Conservation (phyloP, 2,329 filamentous ascomycete genomes). For the Arachnomyces sp. region DNA sequence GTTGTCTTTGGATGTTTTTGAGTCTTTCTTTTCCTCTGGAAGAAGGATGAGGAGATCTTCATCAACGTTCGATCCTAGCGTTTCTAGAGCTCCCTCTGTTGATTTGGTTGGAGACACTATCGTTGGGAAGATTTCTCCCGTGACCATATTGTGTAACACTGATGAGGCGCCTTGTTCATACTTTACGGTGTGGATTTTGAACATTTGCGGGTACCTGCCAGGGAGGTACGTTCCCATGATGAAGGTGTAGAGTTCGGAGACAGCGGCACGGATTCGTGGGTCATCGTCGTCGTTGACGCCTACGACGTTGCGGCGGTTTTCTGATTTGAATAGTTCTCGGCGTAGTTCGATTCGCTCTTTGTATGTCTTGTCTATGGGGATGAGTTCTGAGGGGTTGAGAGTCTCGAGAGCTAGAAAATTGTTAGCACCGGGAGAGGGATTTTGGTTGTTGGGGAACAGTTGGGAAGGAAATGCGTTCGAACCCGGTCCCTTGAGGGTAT, state of each 20-base stretch:
- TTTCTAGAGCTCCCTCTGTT: slow-evolving; percentile 36
- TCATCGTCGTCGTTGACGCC: slow-evolving; percentile 31
- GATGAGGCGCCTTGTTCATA: slow-evolving; percentile 19
- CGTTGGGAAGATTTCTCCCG: slow-evolving; percentile 33
- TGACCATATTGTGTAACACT: slow-evolving; percentile 40
- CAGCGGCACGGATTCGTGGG: slow-evolving; percentile 36
- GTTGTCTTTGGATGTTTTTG: slow-evolving; percentile 23
- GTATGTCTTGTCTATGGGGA: slow-evolving; percentile 54
- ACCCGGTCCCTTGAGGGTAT: no score
- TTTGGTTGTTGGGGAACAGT: no score
- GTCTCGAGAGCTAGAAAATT: slow-evolving; percentile 43
- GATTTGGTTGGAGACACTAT: slow-evolving; percentile 22
- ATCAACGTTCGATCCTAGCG: slow-evolving; percentile 47
- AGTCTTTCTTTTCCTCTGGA: slow-evolving; percentile 24
- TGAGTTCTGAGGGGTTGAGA: slow-evolving; percentile 44
- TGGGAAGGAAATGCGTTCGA: no score
- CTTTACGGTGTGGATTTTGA: slow-evolving; percentile 27
- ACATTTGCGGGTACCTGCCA: slow-evolving; percentile 48
- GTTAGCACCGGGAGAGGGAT: neutral
- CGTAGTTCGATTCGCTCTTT: slow-evolving; percentile 44
- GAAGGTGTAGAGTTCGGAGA: slow-evolving; percentile 51
- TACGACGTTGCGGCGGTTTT: slow-evolving; percentile 34
- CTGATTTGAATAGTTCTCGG: slow-evolving; percentile 33
- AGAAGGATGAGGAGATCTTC: slow-evolving; percentile 54
- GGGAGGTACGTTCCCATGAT: slow-evolving; percentile 49